Percentiles rank a stretch among this genome's conserved stretches.
Conservation (phyloP, 2,329 filamentous ascomycete genomes). For the Stromatinia cepivora region DNA sequence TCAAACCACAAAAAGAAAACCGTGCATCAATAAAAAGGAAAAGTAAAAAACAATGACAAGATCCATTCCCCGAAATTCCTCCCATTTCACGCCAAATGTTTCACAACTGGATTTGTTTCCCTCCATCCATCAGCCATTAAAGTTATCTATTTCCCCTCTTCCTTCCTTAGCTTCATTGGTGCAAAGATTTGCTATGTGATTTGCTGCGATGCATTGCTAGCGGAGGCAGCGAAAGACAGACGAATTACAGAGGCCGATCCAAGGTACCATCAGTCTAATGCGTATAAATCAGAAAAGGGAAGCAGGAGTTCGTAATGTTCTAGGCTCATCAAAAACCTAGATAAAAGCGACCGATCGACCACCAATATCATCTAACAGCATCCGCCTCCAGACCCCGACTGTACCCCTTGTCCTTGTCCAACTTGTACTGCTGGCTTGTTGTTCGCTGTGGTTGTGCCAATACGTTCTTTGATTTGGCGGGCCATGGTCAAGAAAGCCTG, state of each 20-base stretch:
- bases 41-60: slow-evolving; percentile 22
- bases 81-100: slow-evolving; percentile 36
- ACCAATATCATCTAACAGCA: slow-evolving; percentile 71
- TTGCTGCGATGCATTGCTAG: slow-evolving; percentile 30
- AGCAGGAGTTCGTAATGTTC: slow-evolving; percentile 30
- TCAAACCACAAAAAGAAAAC: slow-evolving; percentile 21
- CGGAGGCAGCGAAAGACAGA: slow-evolving; percentile 30
- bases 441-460: slow-evolving; percentile 92
- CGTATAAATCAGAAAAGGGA: slow-evolving; percentile 34
- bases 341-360: slow-evolving; percentile 12
- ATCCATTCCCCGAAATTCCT: slow-evolving; percentile 31
- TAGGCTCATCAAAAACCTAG: slow-evolving; percentile 27
- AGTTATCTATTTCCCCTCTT: slow-evolving; percentile 33
- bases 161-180: slow-evolving; percentile 19
- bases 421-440: slow-evolving; percentile 99
- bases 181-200: slow-evolving; percentile 27
- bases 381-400: slow-evolving; percentile 78
- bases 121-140: slow-evolving; percentile 37
- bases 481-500: slow-evolving; percentile 99
- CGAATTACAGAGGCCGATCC: slow-evolving; percentile 37
- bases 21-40: slow-evolving; percentile 25
- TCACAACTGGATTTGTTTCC: slow-evolving; percentile 31
- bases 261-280: slow-evolving; percentile 39
- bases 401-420: slow-evolving; percentile 89
- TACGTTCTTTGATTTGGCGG: slow-evolving; percentile 99